Percentiles rank a stretch among this genome's conserved stretches.
Conservation (phyloP, 306 rosid genomes). For the Cyamopsis tetragonoloba region DNA sequence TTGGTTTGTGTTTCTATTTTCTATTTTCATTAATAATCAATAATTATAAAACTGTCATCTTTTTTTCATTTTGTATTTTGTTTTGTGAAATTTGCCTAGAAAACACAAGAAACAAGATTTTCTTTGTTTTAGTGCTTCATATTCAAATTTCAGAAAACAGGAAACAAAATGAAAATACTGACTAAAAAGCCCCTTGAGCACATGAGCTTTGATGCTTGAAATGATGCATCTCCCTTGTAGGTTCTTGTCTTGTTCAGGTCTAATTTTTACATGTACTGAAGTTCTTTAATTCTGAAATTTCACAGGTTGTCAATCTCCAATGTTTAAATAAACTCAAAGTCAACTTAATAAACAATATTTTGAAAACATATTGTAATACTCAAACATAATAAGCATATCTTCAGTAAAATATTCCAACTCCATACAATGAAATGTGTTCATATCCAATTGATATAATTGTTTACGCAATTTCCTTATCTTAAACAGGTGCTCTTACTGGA, state of each 20-base stretch:
- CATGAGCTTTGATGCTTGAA: not conserved
- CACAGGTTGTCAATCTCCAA: not conserved
- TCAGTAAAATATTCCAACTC: not conserved
- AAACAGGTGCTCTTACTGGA: constrained; percentile 77
- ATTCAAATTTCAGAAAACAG: too few relatives aligned
- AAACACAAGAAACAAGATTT: too few relatives aligned
- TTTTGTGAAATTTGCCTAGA: too few relatives aligned
- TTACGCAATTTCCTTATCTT: constrained; percentile 8
- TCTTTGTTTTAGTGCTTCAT: too few relatives aligned
- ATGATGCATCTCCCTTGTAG: not conserved
- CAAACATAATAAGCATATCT: not conserved
- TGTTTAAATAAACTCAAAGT: not conserved
- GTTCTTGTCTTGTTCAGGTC: not conserved
- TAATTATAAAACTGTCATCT: too few relatives aligned
- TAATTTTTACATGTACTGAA: not conserved
- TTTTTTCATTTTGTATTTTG: too few relatives aligned
- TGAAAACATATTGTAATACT: not conserved
- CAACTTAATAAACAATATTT: not conserved
- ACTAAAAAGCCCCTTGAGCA: too few relatives aligned
- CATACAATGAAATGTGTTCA: not conserved
- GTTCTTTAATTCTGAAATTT: not conserved
- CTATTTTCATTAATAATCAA: too few relatives aligned
- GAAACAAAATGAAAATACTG: too few relatives aligned
- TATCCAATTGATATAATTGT: not conserved
- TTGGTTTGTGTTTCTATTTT: too few relatives aligned